These are phyloP conservation scores for Citrus medica DNA, from an alignment of 345 rosid species.

Conservation along the genomic window DNA sequence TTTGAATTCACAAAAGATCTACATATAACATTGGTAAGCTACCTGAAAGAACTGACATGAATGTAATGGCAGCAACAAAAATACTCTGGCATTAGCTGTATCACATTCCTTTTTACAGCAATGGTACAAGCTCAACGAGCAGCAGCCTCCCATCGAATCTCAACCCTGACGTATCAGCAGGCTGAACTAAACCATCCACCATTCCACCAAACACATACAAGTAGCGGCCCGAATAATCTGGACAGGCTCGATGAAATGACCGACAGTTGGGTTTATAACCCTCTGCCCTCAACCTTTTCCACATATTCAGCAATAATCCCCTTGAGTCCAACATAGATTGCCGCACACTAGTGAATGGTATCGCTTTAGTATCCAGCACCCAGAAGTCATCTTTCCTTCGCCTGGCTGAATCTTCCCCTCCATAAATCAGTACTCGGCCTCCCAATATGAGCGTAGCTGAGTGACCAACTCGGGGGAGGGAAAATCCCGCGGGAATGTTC, in stretches of 20 bases:
- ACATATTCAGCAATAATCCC: conserved; percentile 32
- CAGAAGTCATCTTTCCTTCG: conserved; percentile 85
- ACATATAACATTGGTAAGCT: neutral
- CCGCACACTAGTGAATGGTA: conserved; percentile 35
- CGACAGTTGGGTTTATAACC: conserved; percentile 56
- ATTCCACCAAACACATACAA: conserved; percentile 85
- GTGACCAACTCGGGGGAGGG: conserved; percentile 95
- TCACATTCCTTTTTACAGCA: conserved; percentile 20
- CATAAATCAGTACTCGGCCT: conserved; percentile 70
- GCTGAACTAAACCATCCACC: conserved; percentile 67
- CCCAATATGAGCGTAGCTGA: conserved; percentile 73
- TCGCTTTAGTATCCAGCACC: conserved; percentile 60
- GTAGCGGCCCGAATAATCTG: conserved; percentile 61
- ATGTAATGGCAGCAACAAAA: neutral
- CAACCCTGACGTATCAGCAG: conserved; percentile 52
- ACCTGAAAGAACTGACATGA: neutral
- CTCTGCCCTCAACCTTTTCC: conserved; percentile 58
- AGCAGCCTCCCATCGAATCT: conserved; percentile 79
- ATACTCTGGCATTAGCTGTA: neutral
- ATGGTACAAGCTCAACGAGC: conserved; percentile 59
- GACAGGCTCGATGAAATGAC: conserved; percentile 84
- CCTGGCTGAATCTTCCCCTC: conserved; percentile 89
- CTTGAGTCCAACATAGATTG: conserved; percentile 31
- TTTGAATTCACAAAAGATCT: neutral
- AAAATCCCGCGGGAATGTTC: conserved; percentile 48